Conservation (phyloP, 2,329 filamentous ascomycete species). For the Talaromyces islandicus region DNA sequence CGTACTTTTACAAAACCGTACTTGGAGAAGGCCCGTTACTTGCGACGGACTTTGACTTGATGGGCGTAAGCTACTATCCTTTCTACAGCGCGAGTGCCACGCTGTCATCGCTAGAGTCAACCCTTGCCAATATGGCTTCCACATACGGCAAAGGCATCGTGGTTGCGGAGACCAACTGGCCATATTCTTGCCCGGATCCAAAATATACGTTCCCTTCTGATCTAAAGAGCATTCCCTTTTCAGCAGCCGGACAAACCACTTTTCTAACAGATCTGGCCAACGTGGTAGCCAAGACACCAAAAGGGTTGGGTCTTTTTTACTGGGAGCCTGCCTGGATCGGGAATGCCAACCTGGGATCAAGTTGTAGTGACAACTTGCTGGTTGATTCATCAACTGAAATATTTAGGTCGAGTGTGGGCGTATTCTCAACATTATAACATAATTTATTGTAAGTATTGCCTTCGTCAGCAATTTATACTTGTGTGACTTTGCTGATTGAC, state of each 20-base stretch:
- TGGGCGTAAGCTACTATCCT: constrained; percentile 69
- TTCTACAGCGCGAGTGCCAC: constrained; percentile 60
- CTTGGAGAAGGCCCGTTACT: constrained; percentile 47
- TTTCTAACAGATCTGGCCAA: constrained; percentile 57
- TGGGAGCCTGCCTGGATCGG: constrained; percentile 70
- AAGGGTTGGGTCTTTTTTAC: constrained; percentile 60
- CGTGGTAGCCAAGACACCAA: constrained; percentile 48
- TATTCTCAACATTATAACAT: constrained; percentile 33
- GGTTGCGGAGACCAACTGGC: constrained; percentile 69
- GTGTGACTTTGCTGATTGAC: neutral
- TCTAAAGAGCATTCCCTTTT: constrained; percentile 55
- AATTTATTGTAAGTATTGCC: neutral
- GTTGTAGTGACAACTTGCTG: constrained; percentile 59
- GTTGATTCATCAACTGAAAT: constrained; percentile 48
- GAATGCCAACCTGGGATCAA: constrained; percentile 59
- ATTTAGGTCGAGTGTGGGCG: constrained; percentile 52
- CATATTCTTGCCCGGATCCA: constrained; percentile 55
- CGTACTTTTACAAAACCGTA: constrained; percentile 59
- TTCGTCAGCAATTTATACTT: neutral
- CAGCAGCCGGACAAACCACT: constrained; percentile 55
- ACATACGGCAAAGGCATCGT: constrained; percentile 61
- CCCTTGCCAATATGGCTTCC: constrained; percentile 53
- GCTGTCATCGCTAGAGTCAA: constrained; percentile 50
- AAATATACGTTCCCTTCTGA: constrained; percentile 56
- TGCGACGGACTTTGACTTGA: constrained; percentile 59